Evolutionary conservation across 305 asterid species (phyloP).

Genomic region (Withania somnifera): DNA sequence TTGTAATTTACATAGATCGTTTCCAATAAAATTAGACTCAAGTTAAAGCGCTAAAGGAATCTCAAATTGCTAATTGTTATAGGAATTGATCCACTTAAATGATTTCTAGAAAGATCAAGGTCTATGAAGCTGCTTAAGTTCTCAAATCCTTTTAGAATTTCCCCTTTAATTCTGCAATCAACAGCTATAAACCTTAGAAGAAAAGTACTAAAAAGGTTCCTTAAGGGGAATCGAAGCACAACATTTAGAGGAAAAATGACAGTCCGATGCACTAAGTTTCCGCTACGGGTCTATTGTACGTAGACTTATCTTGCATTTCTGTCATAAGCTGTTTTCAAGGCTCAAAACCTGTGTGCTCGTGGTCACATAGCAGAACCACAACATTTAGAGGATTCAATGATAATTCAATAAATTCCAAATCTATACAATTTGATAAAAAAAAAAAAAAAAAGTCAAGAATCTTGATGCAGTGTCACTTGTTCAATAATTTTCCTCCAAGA

Average conservation of each 20-base stretch:
- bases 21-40: not conserved
- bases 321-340: too few species aligned
- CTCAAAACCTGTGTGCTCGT: too few species aligned
- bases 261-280: too few species aligned
- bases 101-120: not conserved
- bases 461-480: not conserved
- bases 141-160: not conserved
- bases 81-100: not conserved
- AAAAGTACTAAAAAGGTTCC: not conserved
- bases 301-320: too few species aligned
- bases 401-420: not conserved
- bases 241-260: not conserved
- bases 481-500: not conserved
- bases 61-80: not conserved
- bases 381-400: not conserved
- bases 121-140: not conserved
- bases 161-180: not conserved
- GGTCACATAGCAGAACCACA: too few species aligned
- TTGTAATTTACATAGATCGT: not conserved
- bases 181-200: not conserved
- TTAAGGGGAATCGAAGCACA: not conserved
- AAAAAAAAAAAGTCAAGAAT: conserved; percentile 7
- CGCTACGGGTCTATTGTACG: too few species aligned
- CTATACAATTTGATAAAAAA: conserved; percentile 6
- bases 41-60: not conserved